Percentiles rank a stretch among this genome's conserved stretches.
Conservation (phyloP, 2,329 filamentous ascomycete species). For the Amauroascus verrucosus region DNA sequence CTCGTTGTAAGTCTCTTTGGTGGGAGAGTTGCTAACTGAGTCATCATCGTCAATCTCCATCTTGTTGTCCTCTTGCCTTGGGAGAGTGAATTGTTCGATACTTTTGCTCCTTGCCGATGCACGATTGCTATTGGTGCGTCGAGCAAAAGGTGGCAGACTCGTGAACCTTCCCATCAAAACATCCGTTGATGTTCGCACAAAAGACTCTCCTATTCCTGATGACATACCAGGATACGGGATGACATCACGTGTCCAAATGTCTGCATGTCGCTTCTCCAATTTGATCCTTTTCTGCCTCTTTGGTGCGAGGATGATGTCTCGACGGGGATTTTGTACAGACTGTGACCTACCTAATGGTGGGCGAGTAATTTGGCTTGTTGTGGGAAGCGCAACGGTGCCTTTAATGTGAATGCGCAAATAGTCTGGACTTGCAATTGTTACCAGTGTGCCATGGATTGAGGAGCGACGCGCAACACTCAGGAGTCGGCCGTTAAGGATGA, state of each 20-base stretch:
- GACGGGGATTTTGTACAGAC: conserved; percentile 54
- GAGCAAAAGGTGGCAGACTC: conserved; percentile 64
- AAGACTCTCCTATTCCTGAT: conserved; percentile 54
- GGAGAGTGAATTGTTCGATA: conserved; percentile 8
- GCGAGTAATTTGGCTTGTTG: conserved; percentile 7
- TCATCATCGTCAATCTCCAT: conserved; percentile 4
- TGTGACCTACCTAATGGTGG: conserved; percentile 37
- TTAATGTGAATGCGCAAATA: conserved; percentile 16
- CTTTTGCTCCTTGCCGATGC: background rate
- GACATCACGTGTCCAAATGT: conserved; percentile 74
- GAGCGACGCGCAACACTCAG: conserved; percentile 43
- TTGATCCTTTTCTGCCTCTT: conserved; percentile 64
- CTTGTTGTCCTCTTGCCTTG: conserved; percentile 8
- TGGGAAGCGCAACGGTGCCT: conserved; percentile 15
- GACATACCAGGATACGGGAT: conserved; percentile 78
- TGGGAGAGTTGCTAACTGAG: background rate
- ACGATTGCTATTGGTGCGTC: conserved; percentile 50
- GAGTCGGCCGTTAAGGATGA: conserved; percentile 64
- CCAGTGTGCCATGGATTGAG: conserved; percentile 66
- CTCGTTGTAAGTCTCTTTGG: background rate
- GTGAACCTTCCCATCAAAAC: conserved; percentile 83
- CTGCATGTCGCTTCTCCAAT: conserved; percentile 61
- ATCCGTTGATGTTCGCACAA: conserved; percentile 68
- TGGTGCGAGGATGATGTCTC: conserved; percentile 60
- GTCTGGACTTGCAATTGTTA: conserved; percentile 9